These are phyloP conservation scores for Pythium brachiatum DNA, from an alignment of 352 stramenopile genomes.

Conservation along the genomic window DNA sequence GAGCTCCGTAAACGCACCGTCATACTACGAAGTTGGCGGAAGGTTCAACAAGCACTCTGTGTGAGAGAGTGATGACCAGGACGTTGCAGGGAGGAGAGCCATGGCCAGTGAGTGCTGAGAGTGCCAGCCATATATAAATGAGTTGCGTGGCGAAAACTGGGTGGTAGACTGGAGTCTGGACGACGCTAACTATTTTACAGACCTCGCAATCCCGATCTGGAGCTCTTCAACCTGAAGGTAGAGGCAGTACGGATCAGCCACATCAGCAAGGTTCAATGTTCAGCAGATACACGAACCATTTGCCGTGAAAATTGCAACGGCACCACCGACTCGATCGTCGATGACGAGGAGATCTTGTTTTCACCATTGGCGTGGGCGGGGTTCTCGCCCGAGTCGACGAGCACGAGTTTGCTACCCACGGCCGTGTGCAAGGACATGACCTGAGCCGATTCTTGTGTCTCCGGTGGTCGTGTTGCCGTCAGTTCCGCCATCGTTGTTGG, in stretches of 20 bases:
- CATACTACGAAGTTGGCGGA: too few relatives aligned
- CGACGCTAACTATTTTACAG: constrained; percentile 29
- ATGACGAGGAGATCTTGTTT: constrained; percentile 58
- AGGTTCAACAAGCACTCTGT: not conserved
- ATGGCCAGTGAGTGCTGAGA: not conserved
- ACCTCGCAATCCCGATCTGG: constrained; percentile 22
- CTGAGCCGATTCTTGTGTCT: not conserved
- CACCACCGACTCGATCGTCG: constrained; percentile 76
- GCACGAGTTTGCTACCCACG: constrained; percentile 34
- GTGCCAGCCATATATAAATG: constrained; percentile 6
- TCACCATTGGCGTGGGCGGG: constrained; percentile 38
- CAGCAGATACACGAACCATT: constrained; percentile 39
- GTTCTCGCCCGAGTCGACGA: constrained; percentile 30
- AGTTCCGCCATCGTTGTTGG: not conserved
- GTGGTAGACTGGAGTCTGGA: not conserved
- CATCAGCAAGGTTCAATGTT: not conserved
- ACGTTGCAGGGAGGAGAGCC: not conserved
- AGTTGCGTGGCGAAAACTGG: constrained; percentile 9
- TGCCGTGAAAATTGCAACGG: constrained; percentile 64
- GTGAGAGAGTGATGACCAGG: not conserved
- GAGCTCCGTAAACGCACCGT: not conserved
- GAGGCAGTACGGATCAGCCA: not conserved
- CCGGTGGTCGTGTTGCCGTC: constrained; percentile 1
- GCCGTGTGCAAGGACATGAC: constrained; percentile 16
- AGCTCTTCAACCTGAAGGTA: constrained; percentile 27